A percentile compares a stretch with the other conserved stretches of the same genome.
Conservation (phyloP, 768 basidiomycete genomes). For the Tricholoma furcatifolium region DNA sequence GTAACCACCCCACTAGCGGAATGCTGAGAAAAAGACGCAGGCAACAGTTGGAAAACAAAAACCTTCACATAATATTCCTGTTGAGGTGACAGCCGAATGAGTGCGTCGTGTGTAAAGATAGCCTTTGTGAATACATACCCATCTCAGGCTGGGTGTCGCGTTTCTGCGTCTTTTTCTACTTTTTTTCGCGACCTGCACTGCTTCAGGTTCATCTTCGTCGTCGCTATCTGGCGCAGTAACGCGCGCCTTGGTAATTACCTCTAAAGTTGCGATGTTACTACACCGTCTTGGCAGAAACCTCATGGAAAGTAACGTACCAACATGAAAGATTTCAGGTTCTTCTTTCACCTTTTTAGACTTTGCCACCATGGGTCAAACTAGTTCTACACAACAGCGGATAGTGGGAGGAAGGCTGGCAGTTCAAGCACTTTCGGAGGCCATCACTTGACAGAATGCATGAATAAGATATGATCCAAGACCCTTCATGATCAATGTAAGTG, state of each 20-base stretch:
- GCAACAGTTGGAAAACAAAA: constrained; percentile 23
- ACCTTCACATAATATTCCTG: constrained; percentile 76
- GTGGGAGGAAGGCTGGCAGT: too few relatives aligned
- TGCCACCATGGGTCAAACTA: background rate
- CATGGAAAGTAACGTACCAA: constrained; percentile 37
- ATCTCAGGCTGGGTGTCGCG: constrained; percentile 36
- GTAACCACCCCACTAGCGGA: constrained; percentile 65
- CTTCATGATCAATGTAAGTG: too few relatives aligned
- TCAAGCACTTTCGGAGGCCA: too few relatives aligned
- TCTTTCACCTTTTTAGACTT: constrained; percentile 8
- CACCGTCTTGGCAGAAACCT: background rate
- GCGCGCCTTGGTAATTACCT: constrained; percentile 61
- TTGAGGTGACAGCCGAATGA: constrained; percentile 6
- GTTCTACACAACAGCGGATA: too few relatives aligned
- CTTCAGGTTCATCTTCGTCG: constrained; percentile 18
- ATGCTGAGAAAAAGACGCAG: constrained; percentile 1
- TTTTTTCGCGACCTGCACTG: constrained; percentile 1
- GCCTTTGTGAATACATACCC: constrained; percentile 39
- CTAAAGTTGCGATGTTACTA: constrained; percentile 27
- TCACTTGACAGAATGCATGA: too few relatives aligned
- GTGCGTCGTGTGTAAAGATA: background rate
- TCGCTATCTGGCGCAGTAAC: constrained; percentile 30
- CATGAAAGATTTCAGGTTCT: constrained; percentile 40
- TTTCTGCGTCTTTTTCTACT: constrained; percentile 19
- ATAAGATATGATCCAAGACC: too few relatives aligned